Conservation (phyloP, 2,329 filamentous ascomycete genomes). For the Fusarium burgessii region DNA sequence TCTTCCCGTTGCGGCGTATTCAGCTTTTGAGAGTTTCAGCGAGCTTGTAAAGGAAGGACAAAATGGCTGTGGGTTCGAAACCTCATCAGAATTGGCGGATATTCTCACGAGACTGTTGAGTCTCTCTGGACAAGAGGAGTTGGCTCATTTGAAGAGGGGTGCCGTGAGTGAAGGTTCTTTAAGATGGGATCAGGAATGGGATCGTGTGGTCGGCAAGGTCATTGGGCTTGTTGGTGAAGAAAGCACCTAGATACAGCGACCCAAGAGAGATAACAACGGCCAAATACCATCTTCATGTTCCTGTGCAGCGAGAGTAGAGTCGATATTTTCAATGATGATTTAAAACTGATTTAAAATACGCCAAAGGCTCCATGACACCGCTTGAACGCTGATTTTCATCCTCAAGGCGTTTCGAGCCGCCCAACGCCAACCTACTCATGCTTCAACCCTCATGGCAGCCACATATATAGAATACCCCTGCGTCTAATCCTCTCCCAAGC, state of each 20-base stretch:
- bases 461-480: not conserved
- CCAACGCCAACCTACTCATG: slow-evolving; percentile 26
- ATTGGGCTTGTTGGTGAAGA: slow-evolving; percentile 62
- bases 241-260: slow-evolving; percentile 20
- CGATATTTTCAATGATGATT: slow-evolving; percentile 1
- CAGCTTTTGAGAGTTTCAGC: slow-evolving; percentile 85
- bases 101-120: slow-evolving; percentile 75
- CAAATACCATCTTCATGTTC: not conserved
- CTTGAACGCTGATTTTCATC: slow-evolving; percentile 28
- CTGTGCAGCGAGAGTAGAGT: slow-evolving; percentile 4
- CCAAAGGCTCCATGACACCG: slow-evolving; percentile 37
- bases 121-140: slow-evolving; percentile 61
- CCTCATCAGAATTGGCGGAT: slow-evolving; percentile 71
- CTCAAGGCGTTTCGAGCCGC: slow-evolving; percentile 11
- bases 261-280: not conserved
- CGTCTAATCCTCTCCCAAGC: slow-evolving; percentile 75
- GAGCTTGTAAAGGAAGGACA: slow-evolving; percentile 90
- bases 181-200: slow-evolving; percentile 95
- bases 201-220: slow-evolving; percentile 80
- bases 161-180: slow-evolving; percentile 79
- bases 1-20: slow-evolving; percentile 89
- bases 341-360: slow-evolving; percentile 32
- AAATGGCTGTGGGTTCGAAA: slow-evolving; percentile 89
- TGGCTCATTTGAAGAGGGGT: slow-evolving; percentile 73
- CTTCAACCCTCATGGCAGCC: not conserved